A percentile compares a stretch with the other conserved stretches of the same genome.
Conservation (phyloP, 805 yeast species). For the Ogataea allantospora region DNA sequence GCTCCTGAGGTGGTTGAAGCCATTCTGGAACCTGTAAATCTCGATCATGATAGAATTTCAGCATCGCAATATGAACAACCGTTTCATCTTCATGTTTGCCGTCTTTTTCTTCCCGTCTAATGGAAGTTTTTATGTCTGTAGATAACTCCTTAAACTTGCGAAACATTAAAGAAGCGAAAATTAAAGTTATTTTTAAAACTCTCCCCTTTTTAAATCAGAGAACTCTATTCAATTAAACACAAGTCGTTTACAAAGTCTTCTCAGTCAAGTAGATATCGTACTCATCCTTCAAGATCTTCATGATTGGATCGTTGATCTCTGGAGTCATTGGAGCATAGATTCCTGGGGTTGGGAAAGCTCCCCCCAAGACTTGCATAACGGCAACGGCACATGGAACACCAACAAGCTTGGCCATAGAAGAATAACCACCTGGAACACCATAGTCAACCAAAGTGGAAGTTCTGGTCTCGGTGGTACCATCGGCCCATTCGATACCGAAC, state of each 20-base stretch:
- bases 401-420: slow-evolving; percentile 97
- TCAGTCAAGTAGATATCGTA: slow-evolving; percentile 86
- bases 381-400: slow-evolving; percentile 99
- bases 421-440: slow-evolving; percentile 90
- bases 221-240: slow-evolving; percentile 2
- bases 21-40: slow-evolving; percentile 30
- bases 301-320: slow-evolving; percentile 85
- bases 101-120: slow-evolving; percentile 35
- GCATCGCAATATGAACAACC: slow-evolving; percentile 32
- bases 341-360: slow-evolving; percentile 74
- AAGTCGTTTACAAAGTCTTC: slow-evolving; percentile 55
- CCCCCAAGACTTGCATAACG: slow-evolving; percentile 77
- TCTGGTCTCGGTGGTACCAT: slow-evolving; percentile 86
- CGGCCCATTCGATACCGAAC: slow-evolving; percentile 96
- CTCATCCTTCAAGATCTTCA: slow-evolving; percentile 86
- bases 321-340: slow-evolving; percentile 90
- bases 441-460: slow-evolving; percentile 93
- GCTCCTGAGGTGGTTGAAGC: slow-evolving; percentile 20
- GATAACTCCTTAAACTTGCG: slow-evolving; percentile 24
- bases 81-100: slow-evolving; percentile 35
- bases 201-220: slow-evolving; percentile 7
- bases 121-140: slow-evolving; percentile 19
- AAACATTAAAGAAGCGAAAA: slow-evolving; percentile 17
- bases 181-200: slow-evolving; percentile 1
- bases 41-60: slow-evolving; percentile 26